Evolutionary conservation across 345 rosid species (phyloP), one percentile per base, ranked within the genome.

Genomic region (Excoecaria agallocha): DNA sequence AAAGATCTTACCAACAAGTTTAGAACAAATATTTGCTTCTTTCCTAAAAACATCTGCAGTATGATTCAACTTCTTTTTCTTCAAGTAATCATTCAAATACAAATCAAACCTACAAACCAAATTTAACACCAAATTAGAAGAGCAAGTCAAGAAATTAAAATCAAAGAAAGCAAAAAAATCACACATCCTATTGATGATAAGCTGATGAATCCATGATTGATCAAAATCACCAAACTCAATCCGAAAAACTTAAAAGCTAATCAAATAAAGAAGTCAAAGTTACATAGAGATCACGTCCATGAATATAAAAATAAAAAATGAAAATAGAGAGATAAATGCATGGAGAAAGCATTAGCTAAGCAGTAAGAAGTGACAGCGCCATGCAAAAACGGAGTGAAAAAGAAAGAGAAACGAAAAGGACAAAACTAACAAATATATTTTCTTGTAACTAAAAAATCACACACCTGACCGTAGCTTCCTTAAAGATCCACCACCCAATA

Each of bases 81-180:
- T 52, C 66, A 84, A n/a, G 68, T 84, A 82, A 80, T 84, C 87
- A 30, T 73, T 80, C 79, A 84, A 46, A 72, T 79, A 84, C 45
- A 58, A 72, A 13, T 84, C 78, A 74, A 84, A 45, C 78, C 87
- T 84, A 49, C 9, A 37, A 58, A 60, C 20, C 30, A 30, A 30
- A 30, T 30, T 1, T 0, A 74, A 9, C 52, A 48, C 66, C 69
- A 71, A 73, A 71, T 59, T 54, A 20, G 49, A 38, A 30, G 48
- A 52, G 56, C 12, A 37, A 10, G 25, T 30, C 24, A 70, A 10
- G 19, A 71, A 70, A 30, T 19, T 4, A 63, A 39, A 2, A 24
- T 0, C n/a, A 64, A 15, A 30, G 22, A 1, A 66, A 19, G 10
- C 15, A 11, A 54, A 75, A 15, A 52, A 49, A 20, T 3, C 5